Evolutionary conservation across 73 alveolate species (phyloP).

Genomic region (Stentor coeruleus): DNA sequence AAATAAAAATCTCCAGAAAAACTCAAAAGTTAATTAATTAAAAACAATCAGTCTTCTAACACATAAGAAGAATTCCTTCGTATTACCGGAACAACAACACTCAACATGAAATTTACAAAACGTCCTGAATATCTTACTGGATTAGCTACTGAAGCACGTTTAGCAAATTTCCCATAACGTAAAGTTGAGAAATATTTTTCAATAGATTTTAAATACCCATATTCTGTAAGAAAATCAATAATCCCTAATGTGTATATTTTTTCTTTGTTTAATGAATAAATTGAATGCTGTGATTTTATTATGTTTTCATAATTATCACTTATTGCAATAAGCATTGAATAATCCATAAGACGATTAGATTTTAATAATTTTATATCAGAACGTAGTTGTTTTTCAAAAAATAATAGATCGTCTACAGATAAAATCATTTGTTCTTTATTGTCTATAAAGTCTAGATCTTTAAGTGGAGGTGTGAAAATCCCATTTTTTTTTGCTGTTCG

Average conservation of each 20-base stretch:
- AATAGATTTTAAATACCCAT: not conserved
- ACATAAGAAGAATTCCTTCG: not conserved
- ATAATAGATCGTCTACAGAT: not conserved
- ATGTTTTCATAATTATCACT: not conserved
- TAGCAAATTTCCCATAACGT: not conserved
- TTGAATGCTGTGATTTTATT: not conserved
- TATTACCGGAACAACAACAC: not conserved
- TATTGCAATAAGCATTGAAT: constrained; percentile 1
- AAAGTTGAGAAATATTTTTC: not conserved
- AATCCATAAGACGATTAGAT: not conserved
- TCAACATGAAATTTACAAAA: not conserved
- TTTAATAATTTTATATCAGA: not conserved
- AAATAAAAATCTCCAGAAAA: too few relatives aligned
- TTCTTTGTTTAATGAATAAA: not conserved
- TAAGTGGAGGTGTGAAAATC: not conserved
- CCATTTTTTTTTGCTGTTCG: constrained; percentile 14
- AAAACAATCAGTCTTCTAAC: too few relatives aligned
- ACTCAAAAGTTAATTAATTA: too few relatives aligned
- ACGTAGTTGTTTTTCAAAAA: not conserved
- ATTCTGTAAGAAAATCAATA: not conserved
- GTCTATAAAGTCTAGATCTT: constrained; percentile 4
- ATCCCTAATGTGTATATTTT: not conserved
- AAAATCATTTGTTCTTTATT: not conserved
- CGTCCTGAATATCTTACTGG: not conserved
- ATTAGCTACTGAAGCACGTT: not conserved